These are phyloP conservation scores for Mycena filopes DNA, from an alignment of 768 basidiomycete species.

Conservation along the genomic window DNA sequence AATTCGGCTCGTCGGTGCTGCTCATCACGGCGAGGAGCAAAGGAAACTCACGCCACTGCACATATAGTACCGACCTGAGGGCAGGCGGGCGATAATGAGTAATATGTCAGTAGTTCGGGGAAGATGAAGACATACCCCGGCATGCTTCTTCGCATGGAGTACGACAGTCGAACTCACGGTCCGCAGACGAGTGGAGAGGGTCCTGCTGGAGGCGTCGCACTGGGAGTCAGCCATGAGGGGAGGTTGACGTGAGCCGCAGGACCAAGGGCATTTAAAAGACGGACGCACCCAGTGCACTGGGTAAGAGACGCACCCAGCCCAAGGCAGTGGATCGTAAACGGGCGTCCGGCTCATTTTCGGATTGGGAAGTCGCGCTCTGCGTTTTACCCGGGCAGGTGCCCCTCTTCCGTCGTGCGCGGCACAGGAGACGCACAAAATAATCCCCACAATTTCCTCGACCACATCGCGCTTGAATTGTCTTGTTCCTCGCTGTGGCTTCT, in stretches of 20 bases:
- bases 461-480: not conserved
- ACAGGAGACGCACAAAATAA: not conserved
- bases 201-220: constrained; percentile 2
- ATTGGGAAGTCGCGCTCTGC: not conserved
- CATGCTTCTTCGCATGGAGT: constrained; percentile 70
- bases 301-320: constrained; percentile 19
- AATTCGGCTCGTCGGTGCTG: too few species aligned
- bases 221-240: constrained; percentile 31
- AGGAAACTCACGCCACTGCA: constrained; percentile 88
- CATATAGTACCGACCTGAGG: constrained; percentile 80
- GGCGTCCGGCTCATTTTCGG: not conserved
- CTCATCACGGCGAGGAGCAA: too few species aligned
- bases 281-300: constrained; percentile 20
- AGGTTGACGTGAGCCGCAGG: constrained; percentile 21
- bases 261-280: constrained; percentile 27
- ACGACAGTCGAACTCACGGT: constrained; percentile 45
- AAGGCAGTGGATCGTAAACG: constrained; percentile 20
- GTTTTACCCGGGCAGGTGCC: too few species aligned
- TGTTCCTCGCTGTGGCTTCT: not conserved
- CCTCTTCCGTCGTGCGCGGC: not conserved
- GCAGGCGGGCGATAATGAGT: not conserved
- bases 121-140: constrained; percentile 55
- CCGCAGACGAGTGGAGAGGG: constrained; percentile 38
- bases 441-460: not conserved
- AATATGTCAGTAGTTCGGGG: constrained; percentile 38